A percentile compares a stretch with the other conserved stretches of the same genome.
These are phyloP conservation scores for Backusella tarrabulga DNA, from an alignment of 192 early-diverging fungal species.

Conservation along the genomic window DNA sequence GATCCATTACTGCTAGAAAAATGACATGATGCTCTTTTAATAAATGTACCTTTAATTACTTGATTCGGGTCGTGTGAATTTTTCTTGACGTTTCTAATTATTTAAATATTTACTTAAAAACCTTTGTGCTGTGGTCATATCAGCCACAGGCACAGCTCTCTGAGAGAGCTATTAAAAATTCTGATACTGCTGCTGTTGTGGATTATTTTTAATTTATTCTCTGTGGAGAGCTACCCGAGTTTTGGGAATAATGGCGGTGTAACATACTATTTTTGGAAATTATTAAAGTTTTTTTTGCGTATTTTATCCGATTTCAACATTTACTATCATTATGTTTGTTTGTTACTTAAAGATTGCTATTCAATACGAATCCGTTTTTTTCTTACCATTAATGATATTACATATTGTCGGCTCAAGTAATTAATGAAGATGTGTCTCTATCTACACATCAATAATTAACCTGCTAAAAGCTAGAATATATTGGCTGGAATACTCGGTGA, in stretches of 20 bases:
- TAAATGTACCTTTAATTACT: background rate
- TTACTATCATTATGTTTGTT: no score
- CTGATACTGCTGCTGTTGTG: background rate
- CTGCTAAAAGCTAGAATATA: no score
- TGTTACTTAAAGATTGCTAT: no score
- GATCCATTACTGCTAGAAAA: background rate
- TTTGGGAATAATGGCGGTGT: background rate
- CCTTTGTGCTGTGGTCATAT: background rate
- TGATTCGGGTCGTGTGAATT: background rate
- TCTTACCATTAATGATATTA: no score
- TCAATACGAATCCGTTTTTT: no score
- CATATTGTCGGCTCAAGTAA: no score
- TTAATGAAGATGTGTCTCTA: no score
- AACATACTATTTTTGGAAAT: background rate
- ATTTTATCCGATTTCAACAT: background rate
- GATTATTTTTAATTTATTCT: background rate
- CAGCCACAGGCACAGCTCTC: background rate
- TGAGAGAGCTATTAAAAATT: background rate
- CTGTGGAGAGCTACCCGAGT: background rate
- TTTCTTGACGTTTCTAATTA: background rate
- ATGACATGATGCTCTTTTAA: background rate
- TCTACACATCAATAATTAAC: no score
- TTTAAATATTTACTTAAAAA: slow-evolving; percentile 7
- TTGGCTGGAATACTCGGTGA: no score
- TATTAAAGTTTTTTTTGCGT: background rate